phyloP scores from a whole-genome alignment of 2,329 filamentous ascomycete species.

The Botryotinia narcissicola region DNA sequence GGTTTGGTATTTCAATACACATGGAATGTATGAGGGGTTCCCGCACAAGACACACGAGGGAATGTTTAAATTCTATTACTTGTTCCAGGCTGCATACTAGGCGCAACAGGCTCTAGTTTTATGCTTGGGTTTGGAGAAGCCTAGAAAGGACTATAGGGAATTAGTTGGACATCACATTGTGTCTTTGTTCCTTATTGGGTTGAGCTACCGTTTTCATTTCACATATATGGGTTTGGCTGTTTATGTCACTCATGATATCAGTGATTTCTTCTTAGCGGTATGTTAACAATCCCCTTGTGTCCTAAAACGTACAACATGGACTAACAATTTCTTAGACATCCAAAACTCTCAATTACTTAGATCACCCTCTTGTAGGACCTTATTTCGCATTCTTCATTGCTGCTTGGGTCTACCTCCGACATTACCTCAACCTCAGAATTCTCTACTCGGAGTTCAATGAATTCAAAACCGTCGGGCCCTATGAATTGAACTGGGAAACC shows the following conservation, averaged over 20 bases:
- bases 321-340: constrained; percentile 59
- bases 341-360: constrained; percentile 88
- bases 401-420: constrained; percentile 85
- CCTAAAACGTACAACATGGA: not conserved
- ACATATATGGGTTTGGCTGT: constrained; percentile 91
- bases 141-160: constrained; percentile 91
- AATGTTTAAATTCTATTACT: constrained; percentile 89
- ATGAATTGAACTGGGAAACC: constrained; percentile 70
- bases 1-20: constrained; percentile 93
- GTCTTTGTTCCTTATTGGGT: constrained; percentile 74
- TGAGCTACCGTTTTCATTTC: constrained; percentile 95
- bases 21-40: constrained; percentile 84
- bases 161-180: constrained; percentile 89
- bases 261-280: constrained; percentile 92
- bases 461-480: constrained; percentile 71
- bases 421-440: constrained; percentile 77
- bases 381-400: constrained; percentile 83
- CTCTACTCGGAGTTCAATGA: constrained; percentile 72
- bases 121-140: constrained; percentile 83
- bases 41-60: constrained; percentile 80
- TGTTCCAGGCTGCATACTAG: constrained; percentile 94
- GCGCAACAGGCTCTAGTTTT: constrained; percentile 91
- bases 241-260: constrained; percentile 91
- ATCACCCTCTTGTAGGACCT: constrained; percentile 70
- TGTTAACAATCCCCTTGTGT: constrained; percentile 38